A percentile compares a stretch with the other conserved stretches of the same genome.
Conservation (phyloP, 345 rosid genomes). For the Nephelium lappaceum region DNA sequence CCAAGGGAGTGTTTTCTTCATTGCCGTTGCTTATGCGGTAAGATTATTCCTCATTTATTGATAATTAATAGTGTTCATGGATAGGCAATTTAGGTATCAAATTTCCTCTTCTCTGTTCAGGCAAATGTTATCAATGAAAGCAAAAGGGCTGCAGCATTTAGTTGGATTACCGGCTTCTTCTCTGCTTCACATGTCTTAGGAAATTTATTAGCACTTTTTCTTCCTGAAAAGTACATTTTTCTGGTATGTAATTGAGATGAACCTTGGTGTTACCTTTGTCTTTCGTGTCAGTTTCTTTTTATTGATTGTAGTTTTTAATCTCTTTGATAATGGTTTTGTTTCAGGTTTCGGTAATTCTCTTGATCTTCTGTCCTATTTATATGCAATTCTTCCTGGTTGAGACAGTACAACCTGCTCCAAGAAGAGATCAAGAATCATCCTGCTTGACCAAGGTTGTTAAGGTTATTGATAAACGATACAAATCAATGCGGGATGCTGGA, state of each 20-base stretch:
- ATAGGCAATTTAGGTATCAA: not conserved
- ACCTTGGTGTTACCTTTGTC: not conserved
- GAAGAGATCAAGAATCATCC: conserved; percentile 35
- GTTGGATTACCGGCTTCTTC: conserved; percentile 61
- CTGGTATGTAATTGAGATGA: conserved; percentile 30
- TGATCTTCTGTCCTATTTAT: conserved; percentile 45
- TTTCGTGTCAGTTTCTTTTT: not conserved
- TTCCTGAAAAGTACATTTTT: conserved; percentile 53
- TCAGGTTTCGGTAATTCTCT: conserved; percentile 53
- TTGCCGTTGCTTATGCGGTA: conserved; percentile 59
- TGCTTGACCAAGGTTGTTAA: conserved; percentile 30
- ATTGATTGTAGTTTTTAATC: not conserved
- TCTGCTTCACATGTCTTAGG: conserved; percentile 60
- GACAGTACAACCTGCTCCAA: conserved; percentile 33
- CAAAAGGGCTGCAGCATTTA: conserved; percentile 52
- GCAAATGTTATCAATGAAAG: conserved; percentile 49
- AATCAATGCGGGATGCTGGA: conserved; percentile 52
- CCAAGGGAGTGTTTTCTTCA: conserved; percentile 64
- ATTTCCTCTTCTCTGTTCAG: conserved; percentile 31
- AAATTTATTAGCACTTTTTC: conserved; percentile 49
- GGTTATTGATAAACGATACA: conserved; percentile 34
- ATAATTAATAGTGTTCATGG: not conserved
- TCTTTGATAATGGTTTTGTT: conserved; percentile 1
- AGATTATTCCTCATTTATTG: not conserved
- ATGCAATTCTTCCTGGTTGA: conserved; percentile 48